Evolutionary conservation across 148 eudicot species (phyloP), one percentile per base, ranked within the genome.

Genomic region (Fagopyrum esculentum): DNA sequence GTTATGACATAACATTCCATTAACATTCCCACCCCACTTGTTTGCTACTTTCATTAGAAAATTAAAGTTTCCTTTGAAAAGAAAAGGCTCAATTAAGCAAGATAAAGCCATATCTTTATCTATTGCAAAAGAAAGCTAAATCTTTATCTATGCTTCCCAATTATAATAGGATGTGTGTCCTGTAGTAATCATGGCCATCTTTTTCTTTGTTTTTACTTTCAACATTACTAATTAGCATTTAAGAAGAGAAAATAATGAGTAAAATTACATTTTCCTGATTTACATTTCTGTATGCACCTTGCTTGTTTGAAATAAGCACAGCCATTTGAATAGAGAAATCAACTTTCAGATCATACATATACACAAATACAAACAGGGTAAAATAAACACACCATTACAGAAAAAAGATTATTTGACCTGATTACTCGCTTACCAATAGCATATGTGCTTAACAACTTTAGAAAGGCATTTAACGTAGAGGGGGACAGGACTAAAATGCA

Each of bases 331-430:
- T 9, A 26, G 29, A 29, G 16, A 40, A 29, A 61, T 61, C 44
- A 61, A 61, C 4, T 29, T 9, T 3, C 35, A 59, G 64, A 59
- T 9, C 19, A 6, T 16, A 4, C n/a, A 55, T n/a, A n/a, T 35
- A 2, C 3, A 35, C 40, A 35, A 35, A 35, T 35, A 35, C 40
- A 59, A 22, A 59, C 66, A 22, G 44, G 19, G 66, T 75, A 78
- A 73, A 80, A 71, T 49, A 73, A 82, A 73, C 45, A 45, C 57
- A 78, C 49, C 45, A 80, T 26, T 66, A 60, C 30, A 44, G 44
- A 48, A 76, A 48, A 76, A 79, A 81, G 77, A 71, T 74, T 72
- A 76, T 72, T 72, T 49, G n/a, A 76, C 59, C 69, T 22, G 26
- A 22, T 22, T 22, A 22, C 26, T 74, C 73, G 73, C 66, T 73